A percentile compares a stretch with the other conserved stretches of the same genome.
Conservation (phyloP, 75 land plant genomes). For the Isoetes taiwanensis region DNA sequence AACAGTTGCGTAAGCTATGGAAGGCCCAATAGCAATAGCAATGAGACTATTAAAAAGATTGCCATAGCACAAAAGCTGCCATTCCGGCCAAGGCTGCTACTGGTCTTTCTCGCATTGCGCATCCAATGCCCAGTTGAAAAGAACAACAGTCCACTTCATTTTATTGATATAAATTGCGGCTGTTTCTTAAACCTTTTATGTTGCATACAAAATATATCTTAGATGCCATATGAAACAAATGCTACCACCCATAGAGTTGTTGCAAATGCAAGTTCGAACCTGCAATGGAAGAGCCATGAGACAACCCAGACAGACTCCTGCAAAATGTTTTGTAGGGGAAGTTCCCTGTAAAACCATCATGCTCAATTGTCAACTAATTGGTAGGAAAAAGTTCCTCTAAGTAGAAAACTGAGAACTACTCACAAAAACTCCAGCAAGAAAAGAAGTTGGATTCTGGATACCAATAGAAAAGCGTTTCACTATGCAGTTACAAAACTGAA, state of each 20-base stretch:
- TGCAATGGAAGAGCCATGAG: conserved; percentile 46
- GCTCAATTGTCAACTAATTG: too few relatives aligned
- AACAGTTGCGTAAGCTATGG: neutral
- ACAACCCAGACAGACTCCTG: conserved; percentile 63
- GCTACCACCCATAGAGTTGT: neutral
- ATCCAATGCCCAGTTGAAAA: conserved; percentile 44
- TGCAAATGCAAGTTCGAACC: neutral
- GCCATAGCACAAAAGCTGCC: conserved; percentile 58
- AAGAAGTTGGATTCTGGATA: conserved; percentile 66
- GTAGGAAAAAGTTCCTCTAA: too few relatives aligned
- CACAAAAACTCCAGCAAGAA: conserved; percentile 63
- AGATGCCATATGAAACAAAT: too few relatives aligned
- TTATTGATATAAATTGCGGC: too few relatives aligned
- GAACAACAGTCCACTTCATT: neutral
- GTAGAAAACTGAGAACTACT: conserved; percentile 10
- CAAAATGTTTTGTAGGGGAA: conserved; percentile 45
- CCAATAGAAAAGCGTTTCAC: conserved; percentile 75
- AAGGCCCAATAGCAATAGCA: neutral
- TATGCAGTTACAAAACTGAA: too few relatives aligned
- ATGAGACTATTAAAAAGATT: neutral
- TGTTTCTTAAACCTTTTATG: too few relatives aligned
- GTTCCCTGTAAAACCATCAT: conserved; percentile 43
- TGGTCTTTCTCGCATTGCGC: conserved; percentile 51
- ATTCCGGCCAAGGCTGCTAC: conserved; percentile 61
- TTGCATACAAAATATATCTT: too few relatives aligned